These are phyloP conservation scores for Arachnopeziza araneosa DNA, from an alignment of 2,329 filamentous ascomycete species.

Conservation along the genomic window DNA sequence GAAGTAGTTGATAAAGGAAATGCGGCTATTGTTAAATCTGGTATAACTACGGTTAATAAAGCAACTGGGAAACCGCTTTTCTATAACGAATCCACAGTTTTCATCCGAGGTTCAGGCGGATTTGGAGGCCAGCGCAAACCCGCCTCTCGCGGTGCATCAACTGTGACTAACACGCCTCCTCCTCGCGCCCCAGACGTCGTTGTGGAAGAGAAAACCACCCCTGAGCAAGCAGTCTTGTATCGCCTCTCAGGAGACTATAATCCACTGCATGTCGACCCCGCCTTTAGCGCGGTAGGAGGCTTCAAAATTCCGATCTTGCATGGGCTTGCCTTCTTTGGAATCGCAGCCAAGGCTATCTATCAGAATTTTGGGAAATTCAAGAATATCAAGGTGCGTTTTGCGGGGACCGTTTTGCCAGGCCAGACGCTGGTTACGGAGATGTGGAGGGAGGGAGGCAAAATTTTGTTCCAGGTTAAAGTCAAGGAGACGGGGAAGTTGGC, in stretches of 20 bases:
- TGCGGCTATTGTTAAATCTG: slow-evolving; percentile 76
- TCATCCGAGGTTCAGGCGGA: slow-evolving; percentile 84
- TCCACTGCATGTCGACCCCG: slow-evolving; percentile 91
- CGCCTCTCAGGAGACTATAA: slow-evolving; percentile 92
- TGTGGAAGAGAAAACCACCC: slow-evolving; percentile 77
- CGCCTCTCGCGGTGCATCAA: slow-evolving; percentile 71
- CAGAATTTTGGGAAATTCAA: slow-evolving; percentile 76
- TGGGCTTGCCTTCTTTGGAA: slow-evolving; percentile 92
- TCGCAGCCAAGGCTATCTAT: slow-evolving; percentile 85
- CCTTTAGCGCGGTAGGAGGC: slow-evolving; percentile 89
- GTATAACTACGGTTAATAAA: slow-evolving; percentile 77
- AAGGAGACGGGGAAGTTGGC: slow-evolving; percentile 90
- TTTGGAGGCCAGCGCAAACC: slow-evolving; percentile 82
- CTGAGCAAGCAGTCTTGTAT: slow-evolving; percentile 92
- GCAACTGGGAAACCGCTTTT: slow-evolving; percentile 85
- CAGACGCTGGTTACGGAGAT: slow-evolving; percentile 91
- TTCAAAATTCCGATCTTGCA: slow-evolving; percentile 94
- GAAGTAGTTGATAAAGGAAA: slow-evolving; percentile 96
- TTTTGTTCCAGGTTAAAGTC: slow-evolving; percentile 82
- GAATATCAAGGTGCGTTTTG: slow-evolving; percentile 91
- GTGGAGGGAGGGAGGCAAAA: slow-evolving; percentile 79
- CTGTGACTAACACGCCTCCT: slow-evolving; percentile 73
- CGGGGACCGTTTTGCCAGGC: slow-evolving; percentile 76
- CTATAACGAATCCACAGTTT: slow-evolving; percentile 93
- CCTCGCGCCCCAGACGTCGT: slow-evolving; percentile 72